These are phyloP conservation scores for Urtica urens DNA, from an alignment of 306 rosid species.

Conservation along the genomic window DNA sequence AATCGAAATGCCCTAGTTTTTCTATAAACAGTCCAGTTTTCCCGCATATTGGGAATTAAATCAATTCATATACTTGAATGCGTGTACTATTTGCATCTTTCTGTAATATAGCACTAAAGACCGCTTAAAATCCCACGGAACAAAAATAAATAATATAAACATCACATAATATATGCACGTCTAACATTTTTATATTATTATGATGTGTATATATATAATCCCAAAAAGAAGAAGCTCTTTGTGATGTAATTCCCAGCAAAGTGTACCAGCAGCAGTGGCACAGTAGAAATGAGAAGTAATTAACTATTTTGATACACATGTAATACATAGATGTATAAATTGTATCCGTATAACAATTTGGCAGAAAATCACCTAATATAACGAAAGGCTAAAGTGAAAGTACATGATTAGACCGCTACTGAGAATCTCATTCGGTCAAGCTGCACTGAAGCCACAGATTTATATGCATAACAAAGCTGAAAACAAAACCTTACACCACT, in stretches of 20 bases:
- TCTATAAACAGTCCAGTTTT: neutral
- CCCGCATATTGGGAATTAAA: neutral
- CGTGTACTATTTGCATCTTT: neutral
- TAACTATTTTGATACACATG: neutral
- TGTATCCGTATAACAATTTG: neutral
- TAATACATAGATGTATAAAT: neutral
- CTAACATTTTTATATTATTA: too few species aligned
- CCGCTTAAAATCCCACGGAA: too few species aligned
- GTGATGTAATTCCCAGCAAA: neutral
- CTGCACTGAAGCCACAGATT: neutral
- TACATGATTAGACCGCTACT: neutral
- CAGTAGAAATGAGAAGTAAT: neutral
- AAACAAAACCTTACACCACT: constrained; percentile 6
- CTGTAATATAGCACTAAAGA: too few species aligned
- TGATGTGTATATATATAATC: neutral
- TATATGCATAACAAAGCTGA: neutral
- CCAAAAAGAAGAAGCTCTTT: too few species aligned
- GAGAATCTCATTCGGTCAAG: constrained; percentile 13
- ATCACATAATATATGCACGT: too few species aligned
- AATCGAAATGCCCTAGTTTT: neutral
- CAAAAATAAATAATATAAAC: too few species aligned
- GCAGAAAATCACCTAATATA: neutral
- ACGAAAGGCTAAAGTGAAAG: constrained; percentile 2
- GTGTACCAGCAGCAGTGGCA: neutral
- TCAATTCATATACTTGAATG: neutral